Base-by-base conservation (phyloP, 2,329 filamentous ascomycete species). In the Trichoderma simmonsii region DNA sequence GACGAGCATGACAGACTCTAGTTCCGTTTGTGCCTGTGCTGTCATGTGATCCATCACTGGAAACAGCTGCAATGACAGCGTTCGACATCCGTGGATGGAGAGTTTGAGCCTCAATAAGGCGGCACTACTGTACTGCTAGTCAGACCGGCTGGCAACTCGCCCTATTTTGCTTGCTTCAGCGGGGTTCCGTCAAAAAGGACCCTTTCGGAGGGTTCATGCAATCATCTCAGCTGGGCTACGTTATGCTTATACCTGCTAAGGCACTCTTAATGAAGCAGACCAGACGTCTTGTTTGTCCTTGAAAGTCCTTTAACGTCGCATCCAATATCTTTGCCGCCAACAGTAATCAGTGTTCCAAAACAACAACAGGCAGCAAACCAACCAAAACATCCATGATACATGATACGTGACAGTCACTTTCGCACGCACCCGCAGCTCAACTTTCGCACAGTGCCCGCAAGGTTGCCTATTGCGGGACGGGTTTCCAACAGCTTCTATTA, bases 401-500 rank as follows among this genome's bases (percentile, higher is more conserved):
- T 39, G 36, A 39, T 39, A 8, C 36, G 18, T 39, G 36, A 18
- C 15, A 39, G 36, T 39, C 36, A n/a, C n/a, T 1, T 48, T 36
- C 24, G 14, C 48, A 21, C 30, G 28, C 32, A 36, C 9, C 43
- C 9, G 43, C n/a, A 21, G n/a, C 43, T 21, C 43, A 51, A 51
- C n/a, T 7, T 26, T 62, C 67, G 43, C 57, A 48, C 65, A 54
- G 36, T 32, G 30, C 11, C 43, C 34, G 34, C 26, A 30, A 18
- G 24, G 24, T 14, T 64, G 18, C 61, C 61, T 48, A 54, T 43
- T 59, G 34, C 65, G 34, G 54, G 54, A 59, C 24, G 43, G 34
- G 34, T 32, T 69, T 69, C 66, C 36, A 69, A 69, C 28, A 28
- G 32, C 66, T 69, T 69, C 66, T 67, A 66, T 61, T 71, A 54